phyloP scores from a whole-genome alignment of 169 alveolate genomes.

The Cryptosporidium ubiquitum region DNA sequence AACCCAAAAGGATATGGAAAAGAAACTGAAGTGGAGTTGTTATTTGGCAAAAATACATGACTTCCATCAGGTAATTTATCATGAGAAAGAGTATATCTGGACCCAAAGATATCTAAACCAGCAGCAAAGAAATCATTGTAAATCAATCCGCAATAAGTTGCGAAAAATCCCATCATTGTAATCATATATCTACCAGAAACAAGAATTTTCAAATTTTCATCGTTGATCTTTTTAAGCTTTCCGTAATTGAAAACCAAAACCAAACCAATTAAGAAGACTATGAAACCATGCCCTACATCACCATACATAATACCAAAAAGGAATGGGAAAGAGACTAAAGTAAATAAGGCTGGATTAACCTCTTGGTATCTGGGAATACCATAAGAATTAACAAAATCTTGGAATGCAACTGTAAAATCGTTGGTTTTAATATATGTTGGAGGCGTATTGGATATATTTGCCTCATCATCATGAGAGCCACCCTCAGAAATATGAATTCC shows the following conservation, averaged over 20 bases:
- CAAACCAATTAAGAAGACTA: slow-evolving; percentile 87
- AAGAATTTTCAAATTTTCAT: slow-evolving; percentile 81
- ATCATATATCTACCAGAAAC: slow-evolving; percentile 92
- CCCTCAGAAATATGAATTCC: slow-evolving; percentile 74
- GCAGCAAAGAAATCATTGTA: slow-evolving; percentile 98
- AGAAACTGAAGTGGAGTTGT: slow-evolving; percentile 23
- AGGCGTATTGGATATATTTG: slow-evolving; percentile 83
- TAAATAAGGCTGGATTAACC: slow-evolving; percentile 96
- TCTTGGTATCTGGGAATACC: slow-evolving; percentile 99
- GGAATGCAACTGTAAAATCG: slow-evolving; percentile 91
- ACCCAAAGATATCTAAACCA: slow-evolving; percentile 93
- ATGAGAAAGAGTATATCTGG: slow-evolving; percentile 85
- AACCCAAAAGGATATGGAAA: slow-evolving; percentile 96
- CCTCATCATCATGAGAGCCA: slow-evolving; percentile 83
- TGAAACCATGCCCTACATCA: slow-evolving; percentile 98
- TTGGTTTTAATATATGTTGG: slow-evolving; percentile 96
- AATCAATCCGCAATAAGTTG: slow-evolving; percentile 94
- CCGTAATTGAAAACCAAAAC: slow-evolving; percentile 80
- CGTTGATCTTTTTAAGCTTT: slow-evolving; percentile 79
- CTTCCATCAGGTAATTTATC: slow-evolving; percentile 60
- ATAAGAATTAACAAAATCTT: slow-evolving; percentile 97
- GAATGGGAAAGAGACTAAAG: slow-evolving; percentile 99
- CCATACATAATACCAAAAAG: slow-evolving; percentile 99
- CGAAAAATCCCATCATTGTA: slow-evolving; percentile 94
- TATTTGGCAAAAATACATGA: slow-evolving; percentile 51